phyloP scores from a whole-genome alignment of 495 filamentous ascomycete genomes.

The Penicillium desertorum region DNA sequence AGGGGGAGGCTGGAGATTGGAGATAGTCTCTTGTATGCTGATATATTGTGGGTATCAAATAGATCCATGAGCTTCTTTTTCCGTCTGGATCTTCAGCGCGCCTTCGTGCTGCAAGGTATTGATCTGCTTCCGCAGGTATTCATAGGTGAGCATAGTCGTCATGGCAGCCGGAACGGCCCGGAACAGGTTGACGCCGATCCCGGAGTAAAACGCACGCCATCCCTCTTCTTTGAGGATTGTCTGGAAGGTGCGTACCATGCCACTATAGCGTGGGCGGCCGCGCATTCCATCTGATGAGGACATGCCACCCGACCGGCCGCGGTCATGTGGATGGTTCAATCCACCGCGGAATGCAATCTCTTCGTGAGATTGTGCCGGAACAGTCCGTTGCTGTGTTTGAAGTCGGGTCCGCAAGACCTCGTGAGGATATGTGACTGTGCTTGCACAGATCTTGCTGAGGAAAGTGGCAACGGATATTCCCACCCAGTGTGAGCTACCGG shows the following conservation, averaged over 20 bases:
- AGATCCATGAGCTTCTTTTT: constrained; percentile 22
- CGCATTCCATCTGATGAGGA: constrained; percentile 58
- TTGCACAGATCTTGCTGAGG: constrained; percentile 90
- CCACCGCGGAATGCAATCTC: constrained; percentile 66
- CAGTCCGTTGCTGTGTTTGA: constrained; percentile 76
- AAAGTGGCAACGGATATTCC: constrained; percentile 88
- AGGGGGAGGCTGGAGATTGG: constrained; percentile 1
- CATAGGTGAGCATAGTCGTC: constrained; percentile 96
- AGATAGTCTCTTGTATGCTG: constrained; percentile 4
- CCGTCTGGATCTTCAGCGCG: constrained; percentile 33
- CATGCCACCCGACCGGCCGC: constrained; percentile 45
- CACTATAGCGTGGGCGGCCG: constrained; percentile 70
- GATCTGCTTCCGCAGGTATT: constrained; percentile 69
- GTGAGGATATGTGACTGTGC: constrained; percentile 94
- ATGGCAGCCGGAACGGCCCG: constrained; percentile 91
- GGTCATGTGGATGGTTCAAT: constrained; percentile 45
- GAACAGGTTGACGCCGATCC: constrained; percentile 97
- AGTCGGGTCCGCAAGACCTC: constrained; percentile 89
- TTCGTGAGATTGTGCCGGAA: constrained; percentile 45
- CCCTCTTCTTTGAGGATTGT: constrained; percentile 89
- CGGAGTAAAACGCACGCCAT: constrained; percentile 95
- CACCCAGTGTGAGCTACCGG: constrained; percentile 60
- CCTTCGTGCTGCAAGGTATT: constrained; percentile 52
- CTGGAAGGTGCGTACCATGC: constrained; percentile 76
- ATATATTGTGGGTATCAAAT: constrained; percentile 21